A percentile compares a stretch with the other conserved stretches of the same genome.
These are phyloP conservation scores for Xylariaceae sp. DNA, from an alignment of 2,329 filamentous ascomycete species.

Conservation along the genomic window DNA sequence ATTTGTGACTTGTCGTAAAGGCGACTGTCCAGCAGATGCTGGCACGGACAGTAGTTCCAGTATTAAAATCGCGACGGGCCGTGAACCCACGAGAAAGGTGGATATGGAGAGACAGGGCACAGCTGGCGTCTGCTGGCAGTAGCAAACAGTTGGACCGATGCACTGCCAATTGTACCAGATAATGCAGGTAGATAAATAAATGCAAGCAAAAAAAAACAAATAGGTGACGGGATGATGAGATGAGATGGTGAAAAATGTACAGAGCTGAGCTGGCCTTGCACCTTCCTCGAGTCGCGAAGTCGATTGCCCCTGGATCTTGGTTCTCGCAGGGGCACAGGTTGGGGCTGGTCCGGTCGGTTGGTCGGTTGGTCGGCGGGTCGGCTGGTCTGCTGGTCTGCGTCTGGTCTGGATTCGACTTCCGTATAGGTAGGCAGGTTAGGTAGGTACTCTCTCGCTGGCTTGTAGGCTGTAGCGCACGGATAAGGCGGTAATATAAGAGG, in stretches of 20 bases:
- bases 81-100: not conserved
- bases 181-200: not conserved
- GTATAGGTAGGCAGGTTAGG: not conserved
- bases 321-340: not conserved
- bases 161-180: not conserved
- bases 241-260: not conserved
- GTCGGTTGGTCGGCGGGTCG: not conserved
- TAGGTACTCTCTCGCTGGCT: not conserved
- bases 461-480: not conserved
- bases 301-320: constrained; percentile 2
- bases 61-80: constrained; percentile 7
- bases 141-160: not conserved
- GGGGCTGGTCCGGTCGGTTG: not conserved
- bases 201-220: not conserved
- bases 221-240: not conserved
- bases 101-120: not conserved
- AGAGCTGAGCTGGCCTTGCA: not conserved
- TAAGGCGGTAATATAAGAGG: not conserved
- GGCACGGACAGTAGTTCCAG: constrained; percentile 1
- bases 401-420: not conserved
- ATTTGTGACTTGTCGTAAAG: not conserved
- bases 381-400: too few relatives aligned
- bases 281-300: constrained; percentile 3
- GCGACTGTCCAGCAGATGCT: not conserved
- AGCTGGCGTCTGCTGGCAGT: not conserved